Evolutionary conservation across 2,329 filamentous ascomycete genomes (phyloP).

Genomic region (Stemphylium vesicarium): DNA sequence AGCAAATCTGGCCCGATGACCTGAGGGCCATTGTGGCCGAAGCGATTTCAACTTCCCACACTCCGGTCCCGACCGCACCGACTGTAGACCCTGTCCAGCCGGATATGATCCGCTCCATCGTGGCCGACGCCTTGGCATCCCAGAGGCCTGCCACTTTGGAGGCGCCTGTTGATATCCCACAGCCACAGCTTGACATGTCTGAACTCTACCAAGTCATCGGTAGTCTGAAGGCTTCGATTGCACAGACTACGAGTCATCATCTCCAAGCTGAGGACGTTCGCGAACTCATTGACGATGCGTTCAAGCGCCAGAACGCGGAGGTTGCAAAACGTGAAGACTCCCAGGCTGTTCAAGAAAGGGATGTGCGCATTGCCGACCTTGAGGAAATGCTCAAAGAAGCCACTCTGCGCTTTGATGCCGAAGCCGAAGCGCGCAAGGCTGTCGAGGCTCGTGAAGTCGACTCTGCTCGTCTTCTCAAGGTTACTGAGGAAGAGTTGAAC

Average conservation of each 20-base stretch:
- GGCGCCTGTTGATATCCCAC: slow-evolving; percentile 43
- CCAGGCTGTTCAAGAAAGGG: slow-evolving; percentile 41
- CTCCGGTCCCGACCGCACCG: slow-evolving; percentile 23
- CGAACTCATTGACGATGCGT: slow-evolving; percentile 46
- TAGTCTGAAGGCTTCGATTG: slow-evolving; percentile 57
- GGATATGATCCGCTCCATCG: slow-evolving; percentile 44
- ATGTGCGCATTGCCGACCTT: slow-evolving; percentile 44
- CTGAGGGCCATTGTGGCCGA: slow-evolving; percentile 60
- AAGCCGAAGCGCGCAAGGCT: slow-evolving; percentile 51
- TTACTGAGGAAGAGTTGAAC: slow-evolving; percentile 58
- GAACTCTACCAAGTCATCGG: slow-evolving; percentile 57
- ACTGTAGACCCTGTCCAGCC: slow-evolving; percentile 38
- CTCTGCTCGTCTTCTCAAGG: slow-evolving; percentile 52
- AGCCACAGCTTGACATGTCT: slow-evolving; percentile 47
- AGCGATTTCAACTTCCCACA: slow-evolving; percentile 33
- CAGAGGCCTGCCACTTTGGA: slow-evolving; percentile 40
- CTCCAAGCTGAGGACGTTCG: slow-evolving; percentile 54
- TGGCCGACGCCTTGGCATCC: slow-evolving; percentile 41
- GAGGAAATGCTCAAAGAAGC: slow-evolving; percentile 45
- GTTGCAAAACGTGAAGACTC: slow-evolving; percentile 37
- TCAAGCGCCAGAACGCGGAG: slow-evolving; percentile 44
- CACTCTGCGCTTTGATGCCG: slow-evolving; percentile 45
- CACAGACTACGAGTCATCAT: slow-evolving; percentile 53
- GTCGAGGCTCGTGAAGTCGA: slow-evolving; percentile 55
- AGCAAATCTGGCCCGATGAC: slow-evolving; percentile 42